phyloP scores from a whole-genome alignment of 352 stramenopile species.

The Phytophthora cactorum region DNA sequence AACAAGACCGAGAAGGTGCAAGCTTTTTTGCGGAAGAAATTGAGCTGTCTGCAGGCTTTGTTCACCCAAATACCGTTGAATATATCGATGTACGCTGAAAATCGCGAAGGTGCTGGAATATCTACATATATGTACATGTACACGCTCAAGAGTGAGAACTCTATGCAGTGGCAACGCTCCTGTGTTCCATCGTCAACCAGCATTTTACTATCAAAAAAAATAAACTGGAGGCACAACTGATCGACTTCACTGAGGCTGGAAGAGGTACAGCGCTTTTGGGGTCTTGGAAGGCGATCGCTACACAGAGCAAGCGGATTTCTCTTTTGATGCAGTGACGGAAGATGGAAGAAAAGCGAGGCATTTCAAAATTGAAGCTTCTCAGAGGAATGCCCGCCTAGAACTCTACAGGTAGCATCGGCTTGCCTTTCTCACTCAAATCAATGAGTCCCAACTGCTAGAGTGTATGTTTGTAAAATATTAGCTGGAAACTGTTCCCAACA shows the following conservation, averaged over 20 bases:
- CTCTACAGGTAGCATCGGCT: slow-evolving; percentile 30
- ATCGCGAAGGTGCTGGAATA: slow-evolving; percentile 38
- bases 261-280: too few species aligned
- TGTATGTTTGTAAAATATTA: too few species aligned
- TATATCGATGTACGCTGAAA: slow-evolving; percentile 64
- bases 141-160: slow-evolving; percentile 17
- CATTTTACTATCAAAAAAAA: slow-evolving; percentile 48
- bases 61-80: slow-evolving; percentile 53
- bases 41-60: slow-evolving; percentile 52
- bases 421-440: slow-evolving; percentile 38
- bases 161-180: too few species aligned
- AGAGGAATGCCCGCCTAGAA: slow-evolving; percentile 41
- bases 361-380: slow-evolving; percentile 50
- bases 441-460: slow-evolving; percentile 22
- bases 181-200: slow-evolving; percentile 12
- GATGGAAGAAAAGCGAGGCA: slow-evolving; percentile 20
- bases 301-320: too few species aligned
- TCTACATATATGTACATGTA: neutral
- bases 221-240: slow-evolving; percentile 68
- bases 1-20: slow-evolving; percentile 32
- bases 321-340: slow-evolving; percentile 65
- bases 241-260: neutral
- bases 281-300: too few species aligned
- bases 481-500: too few species aligned
- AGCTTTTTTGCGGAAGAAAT: slow-evolving; percentile 59